Percentiles rank a stretch among this genome's conserved stretches.
Conservation (phyloP, 2,329 filamentous ascomycete genomes). For the Pseudogymnoascus sp. region DNA sequence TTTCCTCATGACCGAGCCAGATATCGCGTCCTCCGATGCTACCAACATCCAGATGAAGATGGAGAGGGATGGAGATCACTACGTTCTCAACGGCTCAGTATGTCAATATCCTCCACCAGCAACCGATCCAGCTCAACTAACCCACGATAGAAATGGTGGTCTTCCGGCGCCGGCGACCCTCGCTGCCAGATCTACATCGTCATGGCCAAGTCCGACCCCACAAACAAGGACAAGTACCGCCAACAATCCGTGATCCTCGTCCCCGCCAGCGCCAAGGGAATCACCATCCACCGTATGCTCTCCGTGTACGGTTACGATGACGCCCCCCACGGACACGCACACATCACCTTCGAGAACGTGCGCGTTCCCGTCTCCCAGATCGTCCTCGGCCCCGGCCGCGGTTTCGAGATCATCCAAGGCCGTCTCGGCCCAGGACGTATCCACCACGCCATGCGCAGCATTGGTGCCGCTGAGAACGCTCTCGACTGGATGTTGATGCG, state of each 20-base stretch:
- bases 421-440: constrained; percentile 92
- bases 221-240: constrained; percentile 68
- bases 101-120: constrained; percentile 21
- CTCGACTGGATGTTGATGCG: constrained; percentile 92
- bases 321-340: constrained; percentile 94
- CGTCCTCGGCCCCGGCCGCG: constrained; percentile 84
- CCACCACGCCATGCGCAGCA: constrained; percentile 93
- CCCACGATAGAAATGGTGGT: constrained; percentile 85
- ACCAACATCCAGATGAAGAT: constrained; percentile 87
- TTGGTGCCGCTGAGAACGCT: constrained; percentile 83
- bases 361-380: constrained; percentile 77
- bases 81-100: constrained; percentile 81
- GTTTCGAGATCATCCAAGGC: constrained; percentile 98
- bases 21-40: constrained; percentile 81
- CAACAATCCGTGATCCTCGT: constrained; percentile 94
- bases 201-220: constrained; percentile 84
- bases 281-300: constrained; percentile 91
- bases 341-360: constrained; percentile 83
- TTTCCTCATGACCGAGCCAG: constrained; percentile 90
- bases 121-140: constrained; percentile 16
- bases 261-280: constrained; percentile 68
- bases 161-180: constrained; percentile 85
- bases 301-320: constrained; percentile 94
- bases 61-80: constrained; percentile 73
- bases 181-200: constrained; percentile 91